These are phyloP conservation scores for Crithidia fasciculata DNA, from an alignment of 208 protist genomes.

Conservation along the genomic window DNA sequence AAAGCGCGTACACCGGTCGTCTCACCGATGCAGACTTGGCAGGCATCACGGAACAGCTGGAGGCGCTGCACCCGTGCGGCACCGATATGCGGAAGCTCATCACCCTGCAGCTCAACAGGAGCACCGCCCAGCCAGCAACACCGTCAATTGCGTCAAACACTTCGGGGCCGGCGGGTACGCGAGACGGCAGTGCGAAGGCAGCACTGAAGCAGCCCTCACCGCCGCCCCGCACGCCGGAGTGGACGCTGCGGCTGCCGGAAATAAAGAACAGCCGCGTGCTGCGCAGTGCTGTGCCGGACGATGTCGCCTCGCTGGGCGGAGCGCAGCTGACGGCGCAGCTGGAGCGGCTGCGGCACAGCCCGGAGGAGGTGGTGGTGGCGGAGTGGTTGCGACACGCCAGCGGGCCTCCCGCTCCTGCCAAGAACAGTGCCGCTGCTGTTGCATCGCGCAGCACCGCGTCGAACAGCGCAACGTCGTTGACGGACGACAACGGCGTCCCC, in stretches of 20 bases:
- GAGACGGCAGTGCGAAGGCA: neutral
- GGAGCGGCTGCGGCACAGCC: constrained; percentile 33
- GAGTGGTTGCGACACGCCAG: constrained; percentile 33
- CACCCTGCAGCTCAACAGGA: constrained; percentile 2
- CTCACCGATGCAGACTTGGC: constrained; percentile 28
- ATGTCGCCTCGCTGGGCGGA: constrained; percentile 3
- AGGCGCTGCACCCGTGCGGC: constrained; percentile 23
- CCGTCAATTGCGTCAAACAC: neutral
- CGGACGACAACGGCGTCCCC: constrained; percentile 11
- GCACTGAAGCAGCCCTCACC: neutral
- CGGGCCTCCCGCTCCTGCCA: neutral
- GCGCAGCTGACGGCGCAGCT: constrained; percentile 20
- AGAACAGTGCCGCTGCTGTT: neutral
- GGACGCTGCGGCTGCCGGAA: constrained; percentile 25
- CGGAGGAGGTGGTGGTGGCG: constrained; percentile 52
- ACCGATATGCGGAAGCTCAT: constrained; percentile 14
- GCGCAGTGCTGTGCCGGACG: constrained; percentile 1
- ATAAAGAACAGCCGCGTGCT: constrained; percentile 24
- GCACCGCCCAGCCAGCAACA: neutral
- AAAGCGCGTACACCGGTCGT: constrained; percentile 31
- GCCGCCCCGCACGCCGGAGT: neutral
- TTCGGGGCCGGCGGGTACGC: neutral
- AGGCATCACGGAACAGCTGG: constrained; percentile 35
- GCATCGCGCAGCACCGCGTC: neutral
- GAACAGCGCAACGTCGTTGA: constrained; percentile 11